Evolutionary conservation across 148 eudicot species (phyloP).

Genomic region (Pharnaceum exiguum): DNA sequence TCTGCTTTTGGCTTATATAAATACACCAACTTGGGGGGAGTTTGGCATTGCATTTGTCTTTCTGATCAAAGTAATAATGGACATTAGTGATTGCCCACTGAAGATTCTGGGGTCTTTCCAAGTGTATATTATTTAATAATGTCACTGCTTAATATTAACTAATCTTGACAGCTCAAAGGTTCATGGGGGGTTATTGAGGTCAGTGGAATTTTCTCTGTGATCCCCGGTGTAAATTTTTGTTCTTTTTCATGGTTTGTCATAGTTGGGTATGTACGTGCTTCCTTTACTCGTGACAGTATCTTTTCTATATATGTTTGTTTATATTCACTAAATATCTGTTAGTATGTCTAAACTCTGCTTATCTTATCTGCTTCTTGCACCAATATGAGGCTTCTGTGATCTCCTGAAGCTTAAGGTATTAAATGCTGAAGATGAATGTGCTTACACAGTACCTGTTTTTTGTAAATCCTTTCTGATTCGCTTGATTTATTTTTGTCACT

Average conservation of each 20-base stretch:
- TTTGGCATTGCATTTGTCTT: constrained; percentile 17
- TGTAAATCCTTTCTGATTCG: no score
- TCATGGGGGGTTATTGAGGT: constrained; percentile 17
- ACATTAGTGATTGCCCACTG: constrained; percentile 24
- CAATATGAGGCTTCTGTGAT: no score
- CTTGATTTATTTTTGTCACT: no score
- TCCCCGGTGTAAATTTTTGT: background rate
- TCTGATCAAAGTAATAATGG: constrained; percentile 23
- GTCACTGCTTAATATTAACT: no score
- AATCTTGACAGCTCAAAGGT: background rate
- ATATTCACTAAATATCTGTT: background rate
- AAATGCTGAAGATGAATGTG: no score
- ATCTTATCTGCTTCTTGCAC: no score
- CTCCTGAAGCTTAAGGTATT: no score
- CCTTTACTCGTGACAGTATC: background rate
- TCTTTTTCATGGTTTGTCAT: background rate
- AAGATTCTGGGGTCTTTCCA: constrained; percentile 15
- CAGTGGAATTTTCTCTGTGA: background rate
- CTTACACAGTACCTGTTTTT: no score
- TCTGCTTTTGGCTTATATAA: constrained; percentile 25
- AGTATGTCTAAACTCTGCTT: no score
- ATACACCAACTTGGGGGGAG: constrained; percentile 23
- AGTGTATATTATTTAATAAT: constrained; percentile 1
- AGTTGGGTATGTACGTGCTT: background rate
- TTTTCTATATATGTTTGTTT: background rate